Conservation (phyloP, 1,284 basidiomycete species). For the Inonotus hispidus region DNA sequence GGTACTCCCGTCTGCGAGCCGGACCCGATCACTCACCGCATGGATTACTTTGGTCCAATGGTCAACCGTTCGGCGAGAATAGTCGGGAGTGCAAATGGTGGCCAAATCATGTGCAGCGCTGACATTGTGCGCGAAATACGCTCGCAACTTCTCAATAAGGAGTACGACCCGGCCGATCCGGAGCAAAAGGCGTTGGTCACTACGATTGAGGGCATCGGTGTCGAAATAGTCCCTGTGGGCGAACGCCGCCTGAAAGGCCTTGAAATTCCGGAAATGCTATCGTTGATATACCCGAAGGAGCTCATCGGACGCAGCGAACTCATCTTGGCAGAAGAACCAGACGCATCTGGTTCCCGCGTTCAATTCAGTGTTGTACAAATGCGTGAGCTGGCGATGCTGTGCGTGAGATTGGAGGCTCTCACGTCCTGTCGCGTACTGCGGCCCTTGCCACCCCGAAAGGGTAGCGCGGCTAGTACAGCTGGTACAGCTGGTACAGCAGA, state of each 20-base stretch:
- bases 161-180: conserved; percentile 48
- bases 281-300: conserved; percentile 77
- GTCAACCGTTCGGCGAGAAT: conserved; percentile 92
- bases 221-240: conserved; percentile 75
- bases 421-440: conserved; percentile 63
- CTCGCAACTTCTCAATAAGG: conserved; percentile 51
- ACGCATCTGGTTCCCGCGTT: conserved; percentile 47
- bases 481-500: not conserved
- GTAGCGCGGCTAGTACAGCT: conserved; percentile 36
- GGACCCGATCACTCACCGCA: conserved; percentile 91
- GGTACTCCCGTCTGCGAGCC: conserved; percentile 88
- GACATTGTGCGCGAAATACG: conserved; percentile 87
- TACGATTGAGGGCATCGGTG: conserved; percentile 69
- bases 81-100: conserved; percentile 80
- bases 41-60: conserved; percentile 97
- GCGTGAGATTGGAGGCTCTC: conserved; percentile 81
- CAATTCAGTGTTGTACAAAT: conserved; percentile 77
- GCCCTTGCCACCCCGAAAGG: conserved; percentile 42
- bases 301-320: conserved; percentile 72
- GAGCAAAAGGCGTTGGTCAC: conserved; percentile 50
- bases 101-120: conserved; percentile 91
- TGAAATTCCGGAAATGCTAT: conserved; percentile 84
- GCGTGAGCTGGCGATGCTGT: conserved; percentile 69
- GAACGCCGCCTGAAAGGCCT: conserved; percentile 93
- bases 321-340: conserved; percentile 36